Evolutionary conservation across 2,329 filamentous ascomycete genomes (phyloP).

Genomic region (Aureobasidium musti): DNA sequence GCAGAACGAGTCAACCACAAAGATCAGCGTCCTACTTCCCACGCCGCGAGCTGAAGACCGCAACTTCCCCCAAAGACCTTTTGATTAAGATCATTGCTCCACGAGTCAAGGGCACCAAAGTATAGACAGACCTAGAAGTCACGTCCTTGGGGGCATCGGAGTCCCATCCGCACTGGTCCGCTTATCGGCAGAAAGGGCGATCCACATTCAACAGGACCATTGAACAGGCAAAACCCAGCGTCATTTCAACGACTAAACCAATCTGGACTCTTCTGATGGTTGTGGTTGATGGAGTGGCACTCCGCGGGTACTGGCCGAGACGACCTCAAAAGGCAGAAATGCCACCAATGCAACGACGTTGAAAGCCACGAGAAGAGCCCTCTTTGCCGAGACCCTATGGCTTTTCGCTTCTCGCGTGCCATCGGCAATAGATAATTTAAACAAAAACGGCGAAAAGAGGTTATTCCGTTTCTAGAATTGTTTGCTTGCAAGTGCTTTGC

Average conservation of each 20-base stretch:
- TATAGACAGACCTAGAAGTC: background rate
- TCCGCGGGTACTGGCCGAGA: background rate
- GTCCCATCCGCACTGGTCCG: background rate
- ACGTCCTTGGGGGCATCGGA: background rate
- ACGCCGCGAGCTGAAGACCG: no score
- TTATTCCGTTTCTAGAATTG: slow-evolving; percentile 2
- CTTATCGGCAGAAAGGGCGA: background rate
- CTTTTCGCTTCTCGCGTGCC: background rate
- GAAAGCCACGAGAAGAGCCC: background rate
- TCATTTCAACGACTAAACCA: background rate
- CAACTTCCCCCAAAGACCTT: no score
- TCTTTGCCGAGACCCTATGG: background rate
- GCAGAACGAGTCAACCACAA: no score
- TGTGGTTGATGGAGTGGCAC: background rate
- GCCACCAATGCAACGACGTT: slow-evolving; percentile 11
- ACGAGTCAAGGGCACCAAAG: background rate
- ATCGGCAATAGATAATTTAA: background rate
- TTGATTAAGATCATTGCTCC: no score
- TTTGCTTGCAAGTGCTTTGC: no score
- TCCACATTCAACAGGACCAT: background rate
- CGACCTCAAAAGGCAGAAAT: no score
- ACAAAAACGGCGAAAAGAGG: background rate
- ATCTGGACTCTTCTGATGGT: background rate
- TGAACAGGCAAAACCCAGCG: background rate
- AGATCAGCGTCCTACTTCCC: no score